Base-by-base conservation (phyloP, 225 moss, liverwort and hornwort genomes). In the Anthoceros angustus region DNA sequence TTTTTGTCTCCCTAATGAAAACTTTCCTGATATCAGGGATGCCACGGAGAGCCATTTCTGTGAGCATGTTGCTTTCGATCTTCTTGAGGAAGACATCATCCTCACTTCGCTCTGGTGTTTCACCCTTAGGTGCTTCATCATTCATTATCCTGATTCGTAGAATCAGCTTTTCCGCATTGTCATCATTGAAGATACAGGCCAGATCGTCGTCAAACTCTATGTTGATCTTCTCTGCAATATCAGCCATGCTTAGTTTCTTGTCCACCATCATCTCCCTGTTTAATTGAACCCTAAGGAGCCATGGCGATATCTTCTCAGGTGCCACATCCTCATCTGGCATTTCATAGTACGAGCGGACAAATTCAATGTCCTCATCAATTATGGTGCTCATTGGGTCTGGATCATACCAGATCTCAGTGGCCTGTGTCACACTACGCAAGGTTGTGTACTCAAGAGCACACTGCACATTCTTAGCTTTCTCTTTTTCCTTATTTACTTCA, bases 211-310 rank as follows among this genome's bases (percentile, higher is more conserved):
- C 93, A 66, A 94, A 94, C 45, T 94, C 93, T 48, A 94, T 72
- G 62, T 87, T 94, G 65, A 94, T 94, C 65, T 94, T 94, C 86
- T 94, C 93, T 10, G 93, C 93, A 64, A 94, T 94, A 67, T 94
- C 93, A 67, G 93, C 93, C 93, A 94, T 94, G 48, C 87, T 94
- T 41, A 94, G 83, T 73, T 94, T 90, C 77, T 94, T 94, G 70
- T 94, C 93, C 45, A 94, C 93, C 93, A 94, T 94, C 93, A 94
- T 94, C 74, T 87, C 93, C 12, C 93, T 87, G 73, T 94, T 94
- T 49, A 94, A 74, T 75, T 94, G 90, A 72, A 94, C 90, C 46
- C 93, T 87, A 41, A 94, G 73, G 25, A 94, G 80, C 93, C 93
- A 94, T 5, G 93, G 93, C 32, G 93, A 94, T 63, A 94, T 94